Base-by-base conservation (phyloP, 2,329 filamentous ascomycete genomes). In the Botrytis galanthina region DNA sequence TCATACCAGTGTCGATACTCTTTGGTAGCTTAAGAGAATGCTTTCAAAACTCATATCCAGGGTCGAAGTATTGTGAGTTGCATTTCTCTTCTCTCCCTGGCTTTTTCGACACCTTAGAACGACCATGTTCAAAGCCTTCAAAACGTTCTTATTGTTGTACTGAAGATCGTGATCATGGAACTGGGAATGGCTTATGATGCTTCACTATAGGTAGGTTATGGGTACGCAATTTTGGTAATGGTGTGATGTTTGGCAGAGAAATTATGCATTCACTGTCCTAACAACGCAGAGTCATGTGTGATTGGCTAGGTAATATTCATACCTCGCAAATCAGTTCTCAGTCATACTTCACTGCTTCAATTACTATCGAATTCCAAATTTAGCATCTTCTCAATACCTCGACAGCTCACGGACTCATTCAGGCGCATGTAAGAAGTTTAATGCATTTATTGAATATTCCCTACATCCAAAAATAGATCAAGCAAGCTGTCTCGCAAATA, bases 101-200 rank as follows among this genome's bases (percentile, higher is more conserved):
- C 44, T 22, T 46, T 4, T 22, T 20, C 2, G 20, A 22, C 7
- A 2, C 22, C 4, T 51, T 51, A 14, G 10, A 12, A 51, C 1
- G 4, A 26, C 22, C 4, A 3, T 26, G 3, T 51, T 14, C 22
- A 51, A 51, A 51, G 9, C 4, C 22, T 26, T n/a, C 22, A 6
- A 51, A 12, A 5, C 10, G 8, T 37, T 48, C 10, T 4, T 1
- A 2, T 12, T 12, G 0, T 48, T 6, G 0, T 12, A 51, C 10
- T 26, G 20, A 48, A 48, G 20, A 48, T 48, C 20, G 22, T 22
- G 20, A 48, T 48, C 10, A 48, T 22, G 8, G 20, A 48, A 4
- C 7, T 10, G 20, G 8, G 1, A 22, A 48, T 48, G 7, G 8
- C 22, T 12, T 26, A 10, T 9, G 18, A n/a, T 35, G 5, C 7